phyloP scores from a whole-genome alignment of 768 basidiomycete species.

The Myochromella boudieri region DNA sequence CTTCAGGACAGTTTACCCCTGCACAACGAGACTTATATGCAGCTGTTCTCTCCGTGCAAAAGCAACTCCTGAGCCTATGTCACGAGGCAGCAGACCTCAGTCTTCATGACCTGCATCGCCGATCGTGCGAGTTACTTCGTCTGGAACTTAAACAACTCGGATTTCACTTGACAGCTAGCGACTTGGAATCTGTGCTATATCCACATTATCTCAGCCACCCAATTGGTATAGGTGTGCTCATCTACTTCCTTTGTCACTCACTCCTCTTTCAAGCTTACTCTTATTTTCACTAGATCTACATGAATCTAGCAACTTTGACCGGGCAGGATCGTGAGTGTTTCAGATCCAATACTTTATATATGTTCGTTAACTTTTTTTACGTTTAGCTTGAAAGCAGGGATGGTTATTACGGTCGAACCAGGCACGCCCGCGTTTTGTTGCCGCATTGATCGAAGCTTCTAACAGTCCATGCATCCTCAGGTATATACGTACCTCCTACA shows the following conservation, averaged over 20 bases:
- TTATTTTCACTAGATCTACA: conserved; percentile 67
- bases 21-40: conserved; percentile 86
- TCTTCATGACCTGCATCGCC: conserved; percentile 75
- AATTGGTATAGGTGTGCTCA: conserved; percentile 75
- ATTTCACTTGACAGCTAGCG: conserved; percentile 56
- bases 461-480: conserved; percentile 30
- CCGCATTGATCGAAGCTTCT: neutral
- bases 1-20: conserved; percentile 72
- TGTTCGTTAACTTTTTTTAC: neutral
- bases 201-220: conserved; percentile 94
- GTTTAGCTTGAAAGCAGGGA: conserved; percentile 73
- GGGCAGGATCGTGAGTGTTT: conserved; percentile 47
- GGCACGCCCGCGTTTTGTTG: conserved; percentile 36
- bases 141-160: conserved; percentile 79
- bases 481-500: conserved; percentile 85
- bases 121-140: conserved; percentile 65
- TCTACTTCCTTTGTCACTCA: neutral
- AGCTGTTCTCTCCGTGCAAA: conserved; percentile 73
- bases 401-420: conserved; percentile 93
- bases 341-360: neutral
- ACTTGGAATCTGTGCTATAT: conserved; percentile 77
- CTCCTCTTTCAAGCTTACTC: neutral
- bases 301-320: conserved; percentile 69
- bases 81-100: conserved; percentile 54
- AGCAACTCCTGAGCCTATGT: conserved; percentile 62